Percentiles rank a stretch among this genome's conserved stretches.
phyloP scores from a whole-genome alignment of 2,329 filamentous ascomycete species.

The Exophiala viscosa region DNA sequence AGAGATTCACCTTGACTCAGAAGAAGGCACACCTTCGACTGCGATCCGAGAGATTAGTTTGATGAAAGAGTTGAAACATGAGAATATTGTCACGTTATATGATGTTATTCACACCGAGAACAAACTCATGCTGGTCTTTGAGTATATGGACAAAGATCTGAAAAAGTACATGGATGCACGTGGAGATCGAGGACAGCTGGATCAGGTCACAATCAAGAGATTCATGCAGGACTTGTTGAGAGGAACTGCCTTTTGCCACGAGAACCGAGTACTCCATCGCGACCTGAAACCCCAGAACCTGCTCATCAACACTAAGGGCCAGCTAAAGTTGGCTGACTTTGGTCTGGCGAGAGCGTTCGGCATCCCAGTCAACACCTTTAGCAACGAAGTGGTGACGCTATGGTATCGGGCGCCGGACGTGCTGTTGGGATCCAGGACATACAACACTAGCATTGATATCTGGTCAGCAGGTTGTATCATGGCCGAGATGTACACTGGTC shows the following conservation, averaged over 20 bases:
- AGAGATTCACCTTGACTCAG: slow-evolving; percentile 97
- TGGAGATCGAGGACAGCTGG: slow-evolving; percentile 82
- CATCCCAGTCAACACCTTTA: slow-evolving; percentile 86
- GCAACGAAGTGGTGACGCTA: slow-evolving; percentile 60
- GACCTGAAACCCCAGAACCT: slow-evolving; percentile 90
- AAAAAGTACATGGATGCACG: slow-evolving; percentile 98
- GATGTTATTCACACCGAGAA: slow-evolving; percentile 99
- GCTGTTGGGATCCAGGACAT: slow-evolving; percentile 85
- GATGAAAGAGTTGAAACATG: slow-evolving; percentile 99
- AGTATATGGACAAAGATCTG: slow-evolving; percentile 97
- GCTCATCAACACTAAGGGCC: slow-evolving; percentile 79
- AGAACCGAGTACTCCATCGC: slow-evolving; percentile 91
- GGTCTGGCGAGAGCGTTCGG: slow-evolving; percentile 86
- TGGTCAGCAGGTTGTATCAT: slow-evolving; percentile 99
- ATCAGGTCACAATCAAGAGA: slow-evolving; percentile 88
- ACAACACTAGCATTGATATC: slow-evolving; percentile 99
- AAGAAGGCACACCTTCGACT: slow-evolving; percentile 95
- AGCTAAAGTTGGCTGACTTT: slow-evolving; percentile 87
- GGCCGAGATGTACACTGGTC: slow-evolving; percentile 98
- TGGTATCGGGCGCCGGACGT: slow-evolving; percentile 93
- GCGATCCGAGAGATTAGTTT: slow-evolving; percentile 97
- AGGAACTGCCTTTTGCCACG: slow-evolving; percentile 96
- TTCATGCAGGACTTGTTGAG: slow-evolving; percentile 98
- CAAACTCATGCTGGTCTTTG: slow-evolving; percentile 98
- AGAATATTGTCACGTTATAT: slow-evolving; percentile 95